phyloP scores from a whole-genome alignment of 2,329 filamentous ascomycete genomes.

The Neospermospora avenae region DNA sequence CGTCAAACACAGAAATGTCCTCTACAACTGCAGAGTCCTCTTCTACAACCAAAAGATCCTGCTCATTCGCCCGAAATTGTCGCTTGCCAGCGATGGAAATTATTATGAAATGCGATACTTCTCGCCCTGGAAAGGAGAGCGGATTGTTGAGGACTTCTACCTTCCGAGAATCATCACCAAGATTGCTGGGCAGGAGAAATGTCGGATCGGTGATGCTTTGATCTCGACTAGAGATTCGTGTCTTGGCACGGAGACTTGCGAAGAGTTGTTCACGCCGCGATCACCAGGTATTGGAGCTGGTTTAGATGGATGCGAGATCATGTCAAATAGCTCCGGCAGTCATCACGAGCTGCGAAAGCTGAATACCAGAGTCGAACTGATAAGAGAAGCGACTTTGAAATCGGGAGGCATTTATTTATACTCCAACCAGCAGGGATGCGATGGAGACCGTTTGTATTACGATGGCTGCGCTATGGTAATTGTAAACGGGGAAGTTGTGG shows the following conservation, averaged over 20 bases:
- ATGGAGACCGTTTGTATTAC: constrained; percentile 48
- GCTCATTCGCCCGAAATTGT: constrained; percentile 66
- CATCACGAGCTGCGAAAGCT: constrained; percentile 70
- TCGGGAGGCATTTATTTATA: constrained; percentile 59
- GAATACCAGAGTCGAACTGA: constrained; percentile 59
- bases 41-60: constrained; percentile 60
- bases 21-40: constrained; percentile 59
- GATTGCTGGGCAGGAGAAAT: constrained; percentile 47
- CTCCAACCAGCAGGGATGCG: constrained; percentile 58
- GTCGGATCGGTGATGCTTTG: constrained; percentile 57
- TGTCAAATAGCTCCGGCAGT: constrained; percentile 66
- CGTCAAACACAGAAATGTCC: constrained; percentile 51
- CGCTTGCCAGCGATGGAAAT: constrained; percentile 68
- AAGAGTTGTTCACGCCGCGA: constrained; percentile 61
- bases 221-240: constrained; percentile 56
- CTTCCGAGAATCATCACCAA: constrained; percentile 55
- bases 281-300: constrained; percentile 53
- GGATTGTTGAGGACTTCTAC: constrained; percentile 59
- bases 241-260: constrained; percentile 63
- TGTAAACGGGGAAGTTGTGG: constrained; percentile 55
- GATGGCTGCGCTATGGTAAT: constrained; percentile 60
- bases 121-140: constrained; percentile 5
- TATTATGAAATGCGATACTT: constrained; percentile 43
- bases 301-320: constrained; percentile 69
- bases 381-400: constrained; percentile 62